Percentiles rank a stretch among this genome's conserved stretches.
Evolutionary conservation across 148 eudicot genomes (phyloP).

Genomic region (Vaccinium myrtillus): DNA sequence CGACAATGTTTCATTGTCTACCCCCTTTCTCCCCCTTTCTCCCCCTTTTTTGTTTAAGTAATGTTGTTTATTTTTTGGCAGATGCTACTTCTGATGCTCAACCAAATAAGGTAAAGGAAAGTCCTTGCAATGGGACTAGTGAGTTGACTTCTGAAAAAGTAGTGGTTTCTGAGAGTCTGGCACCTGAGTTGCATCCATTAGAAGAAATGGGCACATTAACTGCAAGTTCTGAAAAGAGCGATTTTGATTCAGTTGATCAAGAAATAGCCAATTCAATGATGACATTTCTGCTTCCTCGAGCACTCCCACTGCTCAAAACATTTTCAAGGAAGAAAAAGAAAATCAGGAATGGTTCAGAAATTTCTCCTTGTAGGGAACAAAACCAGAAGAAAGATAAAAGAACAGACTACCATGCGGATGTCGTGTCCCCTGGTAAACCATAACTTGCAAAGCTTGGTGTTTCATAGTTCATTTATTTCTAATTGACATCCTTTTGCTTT

Average conservation of each 20-base stretch:
- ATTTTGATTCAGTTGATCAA: conserved; percentile 63
- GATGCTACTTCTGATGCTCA: conserved; percentile 28
- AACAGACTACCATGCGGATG: conserved; percentile 17
- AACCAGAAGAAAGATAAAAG: conserved; percentile 26
- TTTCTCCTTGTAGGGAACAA: conserved; percentile 18
- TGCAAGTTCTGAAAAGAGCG: conserved; percentile 51
- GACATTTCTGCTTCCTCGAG: conserved; percentile 76
- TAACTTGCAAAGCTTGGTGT: conserved; percentile 4
- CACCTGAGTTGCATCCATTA: conserved; percentile 42
- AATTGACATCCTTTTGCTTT: conserved; percentile 10
- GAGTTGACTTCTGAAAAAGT: conserved; percentile 34
- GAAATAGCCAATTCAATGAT: conserved; percentile 78
- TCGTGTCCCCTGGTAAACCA: conserved; percentile 42
- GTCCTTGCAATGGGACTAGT: conserved; percentile 18
- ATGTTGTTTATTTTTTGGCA: conserved; percentile 25
- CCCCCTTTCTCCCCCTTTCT: neutral
- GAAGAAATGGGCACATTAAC: conserved; percentile 34
- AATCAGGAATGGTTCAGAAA: conserved; percentile 28
- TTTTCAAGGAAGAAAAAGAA: conserved; percentile 66
- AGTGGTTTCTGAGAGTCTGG: conserved; percentile 25
- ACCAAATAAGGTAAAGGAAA: conserved; percentile 23
- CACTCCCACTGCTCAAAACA: conserved; percentile 77
- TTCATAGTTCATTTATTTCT: neutral
- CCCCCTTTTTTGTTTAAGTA: neutral
- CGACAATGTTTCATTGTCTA: neutral